Base-by-base conservation (phyloP, 2,329 filamentous ascomycete species). In the Aschersonia sp. region DNA sequence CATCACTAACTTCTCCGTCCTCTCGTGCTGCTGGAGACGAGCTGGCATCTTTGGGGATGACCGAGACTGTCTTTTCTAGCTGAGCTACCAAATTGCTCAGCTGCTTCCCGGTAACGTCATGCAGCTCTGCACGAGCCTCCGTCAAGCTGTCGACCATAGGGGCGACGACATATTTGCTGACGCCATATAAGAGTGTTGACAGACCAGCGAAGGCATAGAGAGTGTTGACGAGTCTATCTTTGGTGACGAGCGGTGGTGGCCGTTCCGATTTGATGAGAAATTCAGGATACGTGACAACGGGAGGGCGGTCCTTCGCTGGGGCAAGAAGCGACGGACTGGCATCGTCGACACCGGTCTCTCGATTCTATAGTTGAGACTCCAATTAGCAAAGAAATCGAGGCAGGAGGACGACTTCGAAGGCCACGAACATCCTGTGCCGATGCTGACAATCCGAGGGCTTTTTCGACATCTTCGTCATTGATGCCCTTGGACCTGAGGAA, bases 401-500 rank as follows among this genome's bases (percentile, higher is more conserved):
- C 14, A 14, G 2, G 14, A 37, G 35, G 35, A 12, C 8, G 8
- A 9, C 35, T 12, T 8, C 12, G 35, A 37, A 9, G 35, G 35
- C 35, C 8, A 8, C 8, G 12, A 37, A 37, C 12, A 59, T 57
- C 32, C 37, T 32, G 45, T 49, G 45, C 41, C 14, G 52, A 43
- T 31, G 49, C 32, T 3, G 52, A 41, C 31, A 45, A 58, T 4
- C 53, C 59, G 12, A 95, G 65, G 6, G 94, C 68, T 45, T 69
- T 67, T 54, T 85, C 69, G 51, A 94, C 86, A 51, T 90, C 79
- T 32, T 73, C 70, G 5, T 74, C 67, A 4, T 66, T 67, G 6
- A 95, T 67, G 4, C 86, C 86, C 62, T 95, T 95, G 45, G 77
- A 77, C 57, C 81, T 74, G 1, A 95, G 67, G 55, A 95, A 95